Conservation (phyloP, 257 asterid genomes). For the Orobanche coerulescens region DNA sequence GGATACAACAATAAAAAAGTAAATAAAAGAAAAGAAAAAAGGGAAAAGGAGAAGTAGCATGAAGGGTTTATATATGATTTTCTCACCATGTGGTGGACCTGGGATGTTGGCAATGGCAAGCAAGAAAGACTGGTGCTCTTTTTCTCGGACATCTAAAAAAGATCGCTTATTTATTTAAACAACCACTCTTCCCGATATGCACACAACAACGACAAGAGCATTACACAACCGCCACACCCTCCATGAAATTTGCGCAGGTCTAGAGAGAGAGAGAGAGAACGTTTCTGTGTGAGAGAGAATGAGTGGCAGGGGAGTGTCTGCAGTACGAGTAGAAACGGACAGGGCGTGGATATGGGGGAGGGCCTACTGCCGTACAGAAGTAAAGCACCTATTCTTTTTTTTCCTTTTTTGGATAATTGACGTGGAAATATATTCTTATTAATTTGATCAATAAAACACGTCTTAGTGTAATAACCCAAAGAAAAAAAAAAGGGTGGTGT, state of each 20-base stretch:
- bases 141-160: slow-evolving; percentile 4
- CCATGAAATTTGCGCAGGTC: not conserved
- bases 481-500: no score
- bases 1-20: not conserved
- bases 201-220: not conserved
- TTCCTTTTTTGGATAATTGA: not conserved
- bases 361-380: not conserved
- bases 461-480: no score
- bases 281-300: slow-evolving; percentile 6
- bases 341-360: not conserved
- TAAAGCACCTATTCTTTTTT: not conserved
- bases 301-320: not conserved
- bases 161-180: not conserved
- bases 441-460: no score
- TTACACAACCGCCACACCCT: not conserved
- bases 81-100: slow-evolving; percentile 37
- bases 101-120: slow-evolving; percentile 17
- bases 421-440: no score
- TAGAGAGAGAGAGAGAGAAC: no score
- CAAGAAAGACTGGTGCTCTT: not conserved
- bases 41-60: not conserved
- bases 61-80: slow-evolving; percentile 16
- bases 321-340: slow-evolving; percentile 3
- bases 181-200: no score
- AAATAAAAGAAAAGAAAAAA: not conserved